phyloP scores from a whole-genome alignment of 2,329 filamentous ascomycete species.

The Fusarium graminum region DNA sequence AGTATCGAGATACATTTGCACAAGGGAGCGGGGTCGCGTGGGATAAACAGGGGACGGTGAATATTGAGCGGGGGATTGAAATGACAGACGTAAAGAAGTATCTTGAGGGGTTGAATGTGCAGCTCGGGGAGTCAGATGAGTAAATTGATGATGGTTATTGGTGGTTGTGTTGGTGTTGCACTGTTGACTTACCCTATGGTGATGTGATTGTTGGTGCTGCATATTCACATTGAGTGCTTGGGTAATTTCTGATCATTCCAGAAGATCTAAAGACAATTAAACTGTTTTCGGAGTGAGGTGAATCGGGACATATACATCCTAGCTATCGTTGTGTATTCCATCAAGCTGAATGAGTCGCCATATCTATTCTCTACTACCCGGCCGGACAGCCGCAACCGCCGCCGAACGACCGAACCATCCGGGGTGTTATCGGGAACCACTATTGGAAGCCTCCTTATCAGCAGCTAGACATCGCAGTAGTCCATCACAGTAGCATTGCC shows the following conservation, averaged over 20 bases:
- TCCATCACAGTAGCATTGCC: background rate
- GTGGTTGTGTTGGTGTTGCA: background rate
- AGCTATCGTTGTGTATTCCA: background rate
- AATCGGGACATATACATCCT: background rate
- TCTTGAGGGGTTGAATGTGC: conserved; percentile 45
- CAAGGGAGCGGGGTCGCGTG: conserved; percentile 70
- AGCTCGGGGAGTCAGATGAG: conserved; percentile 22
- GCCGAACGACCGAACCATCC: conserved; percentile 14
- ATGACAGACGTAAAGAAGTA: conserved; percentile 60
- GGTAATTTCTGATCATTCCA: background rate
- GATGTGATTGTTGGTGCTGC: background rate
- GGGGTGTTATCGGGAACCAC: conserved; percentile 32
- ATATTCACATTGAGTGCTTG: background rate
- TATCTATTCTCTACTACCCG: too few species aligned
- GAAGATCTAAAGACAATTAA: background rate
- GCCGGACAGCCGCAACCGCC: background rate
- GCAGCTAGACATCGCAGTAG: background rate
- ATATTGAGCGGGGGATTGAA: conserved; percentile 61
- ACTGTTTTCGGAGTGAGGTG: background rate
- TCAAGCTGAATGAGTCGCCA: background rate
- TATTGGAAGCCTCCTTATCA: conserved; percentile 18
- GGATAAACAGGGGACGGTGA: conserved; percentile 67
- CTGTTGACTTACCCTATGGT: background rate
- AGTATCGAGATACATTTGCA: conserved; percentile 73
- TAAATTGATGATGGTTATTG: background rate